phyloP scores from a whole-genome alignment of 768 basidiomycete genomes.

The Boletus fagicola region DNA sequence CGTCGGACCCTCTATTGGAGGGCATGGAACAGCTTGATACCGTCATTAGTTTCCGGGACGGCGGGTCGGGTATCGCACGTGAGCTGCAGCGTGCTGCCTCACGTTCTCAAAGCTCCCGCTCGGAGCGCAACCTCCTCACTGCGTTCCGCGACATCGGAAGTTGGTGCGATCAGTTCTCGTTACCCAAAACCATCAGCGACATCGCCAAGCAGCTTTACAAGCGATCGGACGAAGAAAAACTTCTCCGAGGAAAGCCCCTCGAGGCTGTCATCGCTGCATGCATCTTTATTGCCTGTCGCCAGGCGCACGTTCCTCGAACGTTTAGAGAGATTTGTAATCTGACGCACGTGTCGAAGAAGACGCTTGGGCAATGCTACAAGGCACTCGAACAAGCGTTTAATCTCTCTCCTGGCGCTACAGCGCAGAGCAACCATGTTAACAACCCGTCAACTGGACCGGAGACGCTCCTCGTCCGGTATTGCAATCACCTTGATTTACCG shows the following conservation, averaged over 20 bases:
- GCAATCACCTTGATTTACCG: constrained; percentile 87
- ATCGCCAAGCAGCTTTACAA: constrained; percentile 98
- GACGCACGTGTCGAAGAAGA: constrained; percentile 93
- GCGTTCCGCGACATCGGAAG: constrained; percentile 90
- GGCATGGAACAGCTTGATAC: constrained; percentile 95
- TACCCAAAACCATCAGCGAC: constrained; percentile 91
- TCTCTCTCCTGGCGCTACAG: constrained; percentile 75
- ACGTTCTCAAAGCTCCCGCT: constrained; percentile 71
- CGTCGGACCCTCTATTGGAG: constrained; percentile 89
- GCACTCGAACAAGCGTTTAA: constrained; percentile 87
- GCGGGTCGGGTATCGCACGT: constrained; percentile 87
- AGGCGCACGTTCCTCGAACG: constrained; percentile 92
- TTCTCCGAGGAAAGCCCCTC: constrained; percentile 85
- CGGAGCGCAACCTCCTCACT: constrained; percentile 80
- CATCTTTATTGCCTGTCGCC: constrained; percentile 95
- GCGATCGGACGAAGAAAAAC: constrained; percentile 93
- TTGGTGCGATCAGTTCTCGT: constrained; percentile 94
- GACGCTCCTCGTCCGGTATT: constrained; percentile 87
- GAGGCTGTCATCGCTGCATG: constrained; percentile 96
- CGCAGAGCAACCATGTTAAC: constrained; percentile 39
- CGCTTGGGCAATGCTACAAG: constrained; percentile 90
- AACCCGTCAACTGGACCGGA: constrained; percentile 70
- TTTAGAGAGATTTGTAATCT: constrained; percentile 95
- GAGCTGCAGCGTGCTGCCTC: constrained; percentile 92
- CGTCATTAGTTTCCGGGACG: constrained; percentile 92